phyloP scores from a whole-genome alignment of 495 filamentous ascomycete species.

The Filosporella fistucella region DNA sequence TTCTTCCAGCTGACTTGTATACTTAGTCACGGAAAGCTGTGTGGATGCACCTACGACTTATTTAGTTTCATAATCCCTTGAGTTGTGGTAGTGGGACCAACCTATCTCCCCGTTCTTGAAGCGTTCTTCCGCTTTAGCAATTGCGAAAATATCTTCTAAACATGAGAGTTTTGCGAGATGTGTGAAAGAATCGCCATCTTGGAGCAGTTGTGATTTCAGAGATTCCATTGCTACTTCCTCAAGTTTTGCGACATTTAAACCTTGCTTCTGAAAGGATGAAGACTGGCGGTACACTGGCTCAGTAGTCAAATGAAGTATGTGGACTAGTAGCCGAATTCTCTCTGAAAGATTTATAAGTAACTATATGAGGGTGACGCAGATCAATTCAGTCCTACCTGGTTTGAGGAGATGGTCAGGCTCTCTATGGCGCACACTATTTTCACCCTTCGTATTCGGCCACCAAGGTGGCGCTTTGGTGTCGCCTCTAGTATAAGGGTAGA shows the following conservation, averaged over 20 bases:
- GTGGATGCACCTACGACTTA: too few relatives aligned
- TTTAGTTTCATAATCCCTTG: too few relatives aligned
- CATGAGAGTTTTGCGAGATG: conserved; percentile 37
- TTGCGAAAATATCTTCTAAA: conserved; percentile 62
- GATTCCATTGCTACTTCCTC: conserved; percentile 40
- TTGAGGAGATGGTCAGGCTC: conserved; percentile 84
- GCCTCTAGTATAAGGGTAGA: conserved; percentile 72
- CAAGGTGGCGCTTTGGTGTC: conserved; percentile 66
- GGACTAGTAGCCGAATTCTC: conserved; percentile 53
- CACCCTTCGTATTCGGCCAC: conserved; percentile 72
- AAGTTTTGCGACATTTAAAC: conserved; percentile 37
- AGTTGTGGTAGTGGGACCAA: too few relatives aligned
- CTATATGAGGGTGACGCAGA: too few relatives aligned
- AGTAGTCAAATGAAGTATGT: conserved; percentile 52
- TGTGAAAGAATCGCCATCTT: conserved; percentile 32
- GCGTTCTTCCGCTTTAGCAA: conserved; percentile 59
- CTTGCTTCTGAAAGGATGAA: conserved; percentile 14
- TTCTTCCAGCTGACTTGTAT: too few relatives aligned
- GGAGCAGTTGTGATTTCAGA: conserved; percentile 38
- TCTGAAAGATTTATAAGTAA: conserved; percentile 33
- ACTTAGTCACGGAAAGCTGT: too few relatives aligned
- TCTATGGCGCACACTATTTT: conserved; percentile 52
- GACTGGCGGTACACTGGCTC: conserved; percentile 36
- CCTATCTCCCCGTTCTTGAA: conserved; percentile 56
- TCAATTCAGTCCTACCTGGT: conserved; percentile 68